Conservation (phyloP, 768 basidiomycete genomes). For the Lactifluus echinatus region DNA sequence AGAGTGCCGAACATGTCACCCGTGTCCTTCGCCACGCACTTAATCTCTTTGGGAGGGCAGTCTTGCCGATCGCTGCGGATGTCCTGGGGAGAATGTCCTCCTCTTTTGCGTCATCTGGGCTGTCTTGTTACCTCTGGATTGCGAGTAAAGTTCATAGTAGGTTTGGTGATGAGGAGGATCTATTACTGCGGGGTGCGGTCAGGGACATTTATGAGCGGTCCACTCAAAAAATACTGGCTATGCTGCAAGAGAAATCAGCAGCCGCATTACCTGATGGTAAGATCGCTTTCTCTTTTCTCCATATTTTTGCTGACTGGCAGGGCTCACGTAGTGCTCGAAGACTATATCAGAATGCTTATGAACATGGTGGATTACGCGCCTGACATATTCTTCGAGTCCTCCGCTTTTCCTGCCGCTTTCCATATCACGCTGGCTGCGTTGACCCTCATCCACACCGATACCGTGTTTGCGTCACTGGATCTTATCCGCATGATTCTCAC, state of each 20-base stretch:
- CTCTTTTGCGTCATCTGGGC: constrained; percentile 72
- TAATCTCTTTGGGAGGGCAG: constrained; percentile 63
- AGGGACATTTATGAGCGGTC: constrained; percentile 63
- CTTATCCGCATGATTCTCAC: constrained; percentile 66
- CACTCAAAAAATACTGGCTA: constrained; percentile 56
- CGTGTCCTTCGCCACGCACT: constrained; percentile 80
- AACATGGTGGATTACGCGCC: constrained; percentile 62
- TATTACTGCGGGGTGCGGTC: constrained; percentile 47
- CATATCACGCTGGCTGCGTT: constrained; percentile 68
- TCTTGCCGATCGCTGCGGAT: constrained; percentile 58
- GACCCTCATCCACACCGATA: constrained; percentile 74
- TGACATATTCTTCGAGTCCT: constrained; percentile 69
- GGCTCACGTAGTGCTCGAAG: constrained; percentile 74
- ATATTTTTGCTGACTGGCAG: not conserved
- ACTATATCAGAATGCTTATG: constrained; percentile 77
- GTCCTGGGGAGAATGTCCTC: constrained; percentile 68
- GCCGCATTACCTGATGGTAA: constrained; percentile 82
- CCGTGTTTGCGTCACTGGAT: constrained; percentile 75
- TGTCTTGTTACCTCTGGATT: constrained; percentile 90
- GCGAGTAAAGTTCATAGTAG: constrained; percentile 75
- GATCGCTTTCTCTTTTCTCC: constrained; percentile 22
- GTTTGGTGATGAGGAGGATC: constrained; percentile 61
- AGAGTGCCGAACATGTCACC: constrained; percentile 74
- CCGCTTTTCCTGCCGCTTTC: constrained; percentile 71
- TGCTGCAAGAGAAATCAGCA: constrained; percentile 62